Evolutionary conservation across 768 basidiomycete species (phyloP), one percentile per base, ranked within the genome.

Genomic region (Lactarius hatsudake): DNA sequence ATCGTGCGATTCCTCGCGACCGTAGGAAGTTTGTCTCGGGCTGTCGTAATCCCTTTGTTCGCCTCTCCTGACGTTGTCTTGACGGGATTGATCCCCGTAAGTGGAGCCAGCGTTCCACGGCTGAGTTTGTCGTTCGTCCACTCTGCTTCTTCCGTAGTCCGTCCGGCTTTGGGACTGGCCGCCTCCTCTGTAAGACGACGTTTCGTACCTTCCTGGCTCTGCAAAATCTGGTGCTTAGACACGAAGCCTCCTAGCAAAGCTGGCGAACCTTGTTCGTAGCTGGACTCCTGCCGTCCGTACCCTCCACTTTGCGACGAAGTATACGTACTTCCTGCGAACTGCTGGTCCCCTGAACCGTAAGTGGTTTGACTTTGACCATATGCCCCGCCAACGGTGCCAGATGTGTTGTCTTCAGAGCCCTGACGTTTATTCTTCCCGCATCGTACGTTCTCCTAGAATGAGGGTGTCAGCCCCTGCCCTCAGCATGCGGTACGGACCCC

Each of bases 341-440:
- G 53, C 36, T 63, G 58, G 17, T 23, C 60, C 30, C 45, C 26
- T 17, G 64, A 18, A 12, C 26, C 48, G 56, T 59, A 67, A 20
- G 51, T 42, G 9, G 28, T 54, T 54, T 30, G 42, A n/a, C 38
- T 38, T 30, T 68, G 59, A 15, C 40, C 40, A 36, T 62, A 34
- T 34, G 40, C n/a, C 5, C 60, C 63, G 2, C 63, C 42, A 13
- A 38, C 54, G 23, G 59, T 57, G 30, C 34, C 64, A 23, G 64
- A 42, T 9, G 64, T 62, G 38, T 63, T 64, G 32, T 63, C 68
- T 2, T 61, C 42, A 5, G 64, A 62, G 5, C 65, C 64, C 23
- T 54, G 5, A 36, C 64, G 55, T 51, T 66, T 69, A 28, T 69
- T 69, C 61, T 45, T 68, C n/a, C 69, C 54, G 5, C 34, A 40